Evolutionary conservation across 2,329 filamentous ascomycete species (phyloP).

Genomic region (Allantophomopsis cytisporea): DNA sequence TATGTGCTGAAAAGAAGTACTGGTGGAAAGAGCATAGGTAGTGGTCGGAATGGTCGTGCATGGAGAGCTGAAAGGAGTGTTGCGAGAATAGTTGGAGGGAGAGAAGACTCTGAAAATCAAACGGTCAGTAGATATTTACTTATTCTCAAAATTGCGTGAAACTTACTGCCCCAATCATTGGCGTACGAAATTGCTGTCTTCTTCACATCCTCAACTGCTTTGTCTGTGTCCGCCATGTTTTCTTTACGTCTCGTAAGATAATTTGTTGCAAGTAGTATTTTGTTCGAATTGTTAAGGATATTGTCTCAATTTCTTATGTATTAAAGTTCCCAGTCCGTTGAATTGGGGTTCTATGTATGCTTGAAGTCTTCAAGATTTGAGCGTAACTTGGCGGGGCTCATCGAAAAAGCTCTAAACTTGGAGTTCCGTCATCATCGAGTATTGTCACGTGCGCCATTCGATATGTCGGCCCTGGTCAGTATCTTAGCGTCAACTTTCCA

Average conservation of each 20-base stretch:
- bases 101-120: slow-evolving; percentile 33
- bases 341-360: too few relatives aligned
- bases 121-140: slow-evolving; percentile 2
- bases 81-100: slow-evolving; percentile 50
- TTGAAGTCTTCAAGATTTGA: too few relatives aligned
- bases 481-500: background rate
- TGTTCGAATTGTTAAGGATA: too few relatives aligned
- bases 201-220: slow-evolving; percentile 17
- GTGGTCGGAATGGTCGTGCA: slow-evolving; percentile 47
- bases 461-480: too few relatives aligned
- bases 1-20: slow-evolving; percentile 53
- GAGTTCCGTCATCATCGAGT: too few relatives aligned
- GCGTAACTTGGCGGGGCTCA: too few relatives aligned
- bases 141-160: background rate
- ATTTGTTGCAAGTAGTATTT: too few relatives aligned
- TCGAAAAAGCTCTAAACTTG: too few relatives aligned
- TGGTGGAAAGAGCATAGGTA: slow-evolving; percentile 56
- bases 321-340: too few relatives aligned
- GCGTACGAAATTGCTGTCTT: slow-evolving; percentile 27
- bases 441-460: too few relatives aligned
- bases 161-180: slow-evolving; percentile 36
- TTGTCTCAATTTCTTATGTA: too few relatives aligned
- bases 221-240: slow-evolving; percentile 11
- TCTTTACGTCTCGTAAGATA: background rate
- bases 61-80: slow-evolving; percentile 54